These are phyloP conservation scores for Osmozyma mogii DNA, from an alignment of 805 yeast species.

Conservation along the genomic window DNA sequence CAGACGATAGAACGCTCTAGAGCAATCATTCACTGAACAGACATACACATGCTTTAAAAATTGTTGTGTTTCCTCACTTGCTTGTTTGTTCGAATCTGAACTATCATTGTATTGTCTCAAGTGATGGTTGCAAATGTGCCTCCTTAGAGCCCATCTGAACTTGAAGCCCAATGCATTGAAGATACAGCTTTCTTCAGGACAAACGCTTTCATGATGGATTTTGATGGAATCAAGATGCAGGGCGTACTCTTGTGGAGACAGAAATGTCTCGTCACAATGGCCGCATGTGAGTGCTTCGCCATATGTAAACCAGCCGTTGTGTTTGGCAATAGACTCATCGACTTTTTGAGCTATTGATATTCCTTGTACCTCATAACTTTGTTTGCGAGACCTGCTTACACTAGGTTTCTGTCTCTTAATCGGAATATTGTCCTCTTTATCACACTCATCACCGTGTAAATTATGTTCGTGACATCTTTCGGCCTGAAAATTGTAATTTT, in stretches of 20 bases:
- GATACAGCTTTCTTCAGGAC: constrained; percentile 10
- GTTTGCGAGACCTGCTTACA: no score
- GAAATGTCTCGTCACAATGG: constrained; percentile 8
- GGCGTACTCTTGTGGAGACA: constrained; percentile 5
- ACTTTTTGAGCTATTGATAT: no score
- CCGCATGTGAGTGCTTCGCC: no score
- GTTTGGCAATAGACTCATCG: no score
- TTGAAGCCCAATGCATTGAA: constrained; percentile 9
- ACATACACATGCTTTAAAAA: constrained; percentile 11
- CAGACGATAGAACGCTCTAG: constrained; percentile 14
- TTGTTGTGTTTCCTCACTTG: constrained; percentile 4
- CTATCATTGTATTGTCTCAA: constrained; percentile 9
- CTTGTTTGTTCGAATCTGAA: constrained; percentile 3
- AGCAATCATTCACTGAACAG: constrained; percentile 8
- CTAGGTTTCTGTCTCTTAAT: no score
- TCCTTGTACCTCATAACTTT: no score
- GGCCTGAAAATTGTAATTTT: no score
- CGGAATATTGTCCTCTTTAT: no score
- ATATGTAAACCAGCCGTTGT: no score
- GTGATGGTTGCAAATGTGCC: constrained; percentile 13
- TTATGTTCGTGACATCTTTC: no score
- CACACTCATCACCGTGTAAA: no score
- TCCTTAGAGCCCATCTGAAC: constrained; percentile 9
- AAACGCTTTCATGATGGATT: constrained; percentile 9
- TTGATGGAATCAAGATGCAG: constrained; percentile 7